Evolutionary conservation across 768 basidiomycete genomes (phyloP).

Genomic region (Trametes meyenii): DNA sequence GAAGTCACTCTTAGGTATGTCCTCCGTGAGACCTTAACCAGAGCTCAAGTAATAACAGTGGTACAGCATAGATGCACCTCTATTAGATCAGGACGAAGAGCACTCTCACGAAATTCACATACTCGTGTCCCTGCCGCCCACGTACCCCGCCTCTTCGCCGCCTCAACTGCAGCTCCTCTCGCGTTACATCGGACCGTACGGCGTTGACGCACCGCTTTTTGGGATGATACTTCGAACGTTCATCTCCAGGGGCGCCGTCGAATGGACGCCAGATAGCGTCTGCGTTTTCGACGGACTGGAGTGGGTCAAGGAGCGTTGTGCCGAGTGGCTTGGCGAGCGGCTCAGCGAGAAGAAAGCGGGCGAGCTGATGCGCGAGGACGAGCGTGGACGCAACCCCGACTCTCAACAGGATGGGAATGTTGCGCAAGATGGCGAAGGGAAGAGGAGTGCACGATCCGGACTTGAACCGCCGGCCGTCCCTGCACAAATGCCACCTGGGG

Average conservation of each 20-base stretch:
- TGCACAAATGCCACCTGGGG: conserved; percentile 52
- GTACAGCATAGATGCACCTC: conserved; percentile 2
- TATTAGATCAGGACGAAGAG: neutral
- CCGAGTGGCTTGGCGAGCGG: conserved; percentile 72
- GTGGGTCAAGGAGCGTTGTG: conserved; percentile 66
- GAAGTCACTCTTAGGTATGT: conserved; percentile 65
- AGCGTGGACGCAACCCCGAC: conserved; percentile 6
- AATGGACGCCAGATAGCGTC: conserved; percentile 72
- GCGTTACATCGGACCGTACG: conserved; percentile 79
- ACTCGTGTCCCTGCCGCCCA: conserved; percentile 46
- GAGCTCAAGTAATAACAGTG: conserved; percentile 4
- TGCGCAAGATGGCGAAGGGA: conserved; percentile 12
- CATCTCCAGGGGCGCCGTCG: conserved; percentile 76
- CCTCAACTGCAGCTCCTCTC: conserved; percentile 87
- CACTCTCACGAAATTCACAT: conserved; percentile 29
- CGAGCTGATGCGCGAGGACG: conserved; percentile 59
- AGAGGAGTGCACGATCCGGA: conserved; percentile 11
- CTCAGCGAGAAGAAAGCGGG: conserved; percentile 57
- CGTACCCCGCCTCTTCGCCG: conserved; percentile 68
- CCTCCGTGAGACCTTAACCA: conserved; percentile 29
- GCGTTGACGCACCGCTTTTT: conserved; percentile 73
- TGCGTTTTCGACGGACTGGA: conserved; percentile 91
- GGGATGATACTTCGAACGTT: conserved; percentile 78
- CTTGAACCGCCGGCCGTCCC: conserved; percentile 20
- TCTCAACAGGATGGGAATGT: conserved; percentile 41